Evolutionary conservation across 495 filamentous ascomycete species (phyloP).

Genomic region (Tetracladium setigerum): DNA sequence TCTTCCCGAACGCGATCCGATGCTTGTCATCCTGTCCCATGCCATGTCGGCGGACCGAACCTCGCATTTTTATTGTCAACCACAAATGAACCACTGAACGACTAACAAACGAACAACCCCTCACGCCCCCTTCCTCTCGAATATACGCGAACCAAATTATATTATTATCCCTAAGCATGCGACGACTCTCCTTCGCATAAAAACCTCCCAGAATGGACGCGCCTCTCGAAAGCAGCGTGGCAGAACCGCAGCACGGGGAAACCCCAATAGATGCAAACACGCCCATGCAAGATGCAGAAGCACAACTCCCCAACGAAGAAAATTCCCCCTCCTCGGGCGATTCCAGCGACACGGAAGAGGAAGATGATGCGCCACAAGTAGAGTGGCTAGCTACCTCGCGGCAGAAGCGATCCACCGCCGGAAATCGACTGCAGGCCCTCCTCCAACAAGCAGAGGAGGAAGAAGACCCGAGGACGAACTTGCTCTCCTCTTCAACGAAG

Average conservation of each 20-base stretch:
- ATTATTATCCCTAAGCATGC: too few relatives aligned
- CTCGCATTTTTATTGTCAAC: too few relatives aligned
- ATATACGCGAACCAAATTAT: too few relatives aligned
- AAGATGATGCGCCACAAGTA: slow-evolving; percentile 28
- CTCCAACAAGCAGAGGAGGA: slow-evolving; percentile 50
- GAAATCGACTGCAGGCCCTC: slow-evolving; percentile 74
- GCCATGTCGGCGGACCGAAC: too few relatives aligned
- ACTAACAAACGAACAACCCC: too few relatives aligned
- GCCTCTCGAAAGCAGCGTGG: neutral
- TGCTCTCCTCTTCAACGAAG: slow-evolving; percentile 75
- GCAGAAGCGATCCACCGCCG: slow-evolving; percentile 75
- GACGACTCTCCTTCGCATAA: too few relatives aligned
- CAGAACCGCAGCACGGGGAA: neutral
- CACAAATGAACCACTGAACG: too few relatives aligned
- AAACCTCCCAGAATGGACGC: neutral
- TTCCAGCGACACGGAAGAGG: slow-evolving; percentile 14
- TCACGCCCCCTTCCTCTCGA: too few relatives aligned
- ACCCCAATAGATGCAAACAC: slow-evolving; percentile 9
- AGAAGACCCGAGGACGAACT: slow-evolving; percentile 68
- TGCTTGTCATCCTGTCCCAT: too few relatives aligned
- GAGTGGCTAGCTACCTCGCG: slow-evolving; percentile 75
- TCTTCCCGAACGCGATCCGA: too few relatives aligned
- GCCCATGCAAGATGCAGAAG: slow-evolving; percentile 12
- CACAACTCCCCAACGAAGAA: neutral
- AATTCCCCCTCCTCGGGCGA: slow-evolving; percentile 4